Evolutionary conservation across 371 early-diverging fungal genomes (phyloP).

Genomic region (Umbelopsis sp.): DNA sequence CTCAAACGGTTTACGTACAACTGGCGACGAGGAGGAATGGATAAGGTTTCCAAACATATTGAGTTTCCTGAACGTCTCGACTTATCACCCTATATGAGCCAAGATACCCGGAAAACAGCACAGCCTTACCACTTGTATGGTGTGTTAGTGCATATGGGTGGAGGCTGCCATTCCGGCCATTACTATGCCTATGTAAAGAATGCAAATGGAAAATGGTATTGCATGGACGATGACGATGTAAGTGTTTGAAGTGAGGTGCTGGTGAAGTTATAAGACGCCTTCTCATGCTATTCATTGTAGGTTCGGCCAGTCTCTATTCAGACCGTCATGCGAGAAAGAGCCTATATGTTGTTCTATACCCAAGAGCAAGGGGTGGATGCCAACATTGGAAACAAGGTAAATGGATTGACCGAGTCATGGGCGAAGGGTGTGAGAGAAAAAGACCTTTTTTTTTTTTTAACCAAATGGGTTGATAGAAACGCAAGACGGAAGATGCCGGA

Average conservation of each 20-base stretch:
- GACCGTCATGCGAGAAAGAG: conserved; percentile 72
- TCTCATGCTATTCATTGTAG: conserved; percentile 23
- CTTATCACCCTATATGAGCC: conserved; percentile 54
- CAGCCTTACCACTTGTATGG: conserved; percentile 71
- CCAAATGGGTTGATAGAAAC: not conserved
- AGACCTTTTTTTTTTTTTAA: not conserved
- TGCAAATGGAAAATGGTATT: conserved; percentile 75
- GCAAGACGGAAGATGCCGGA: conserved; percentile 2
- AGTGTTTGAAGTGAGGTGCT: conserved; percentile 22
- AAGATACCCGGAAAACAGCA: conserved; percentile 24
- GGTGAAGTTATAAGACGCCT: not conserved
- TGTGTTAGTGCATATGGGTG: conserved; percentile 78
- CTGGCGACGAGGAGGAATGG: conserved; percentile 43
- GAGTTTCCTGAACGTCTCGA: conserved; percentile 54
- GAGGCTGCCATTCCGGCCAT: conserved; percentile 77
- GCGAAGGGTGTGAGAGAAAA: not conserved
- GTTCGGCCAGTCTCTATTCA: conserved; percentile 60
- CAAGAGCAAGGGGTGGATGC: not conserved
- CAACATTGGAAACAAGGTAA: not conserved
- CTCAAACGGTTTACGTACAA: conserved; percentile 66
- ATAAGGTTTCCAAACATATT: conserved; percentile 68
- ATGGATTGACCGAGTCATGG: not conserved
- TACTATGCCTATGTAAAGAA: conserved; percentile 73
- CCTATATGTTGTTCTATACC: conserved; percentile 87
- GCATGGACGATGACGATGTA: conserved; percentile 81